Base-by-base conservation (phyloP, 257 asterid genomes). In the Plectranthus barbatus region DNA sequence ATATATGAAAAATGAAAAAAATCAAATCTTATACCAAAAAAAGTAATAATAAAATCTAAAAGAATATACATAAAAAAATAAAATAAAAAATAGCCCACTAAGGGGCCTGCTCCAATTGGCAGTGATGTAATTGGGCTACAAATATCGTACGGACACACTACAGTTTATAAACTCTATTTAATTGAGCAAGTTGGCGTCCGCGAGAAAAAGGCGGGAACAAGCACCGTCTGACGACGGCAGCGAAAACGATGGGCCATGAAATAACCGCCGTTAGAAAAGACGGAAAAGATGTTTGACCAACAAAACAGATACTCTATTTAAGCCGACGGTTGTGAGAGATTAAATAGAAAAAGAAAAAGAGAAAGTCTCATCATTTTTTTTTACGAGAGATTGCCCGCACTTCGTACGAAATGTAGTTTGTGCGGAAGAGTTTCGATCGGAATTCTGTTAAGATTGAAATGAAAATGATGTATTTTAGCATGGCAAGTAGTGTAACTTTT, bases 151-250 rank as follows among this genome's bases (percentile, higher is more conserved):
- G 42, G n/a, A n/a, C n/a, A n/a, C 42, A 42, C 31, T 8, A 46
- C 3, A 17, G 56, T 24, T 61, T 67, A 68, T 62, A 21, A 10
- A 69, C 48, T 62, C 14, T 24, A 56, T 37, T 74, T 68, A 41
- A 68, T 15, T 33, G 65, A 36, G 60, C 4, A 3, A 0, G 42
- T 56, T 67, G 62, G 77, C 52, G 72, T 72, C 72, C 81, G 55
- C 51, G 75, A 63, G 64, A 78, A 76, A 50, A 26, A 74, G 82
- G 77, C 79, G 77, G 80, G 75, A 74, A 24, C 50, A 29, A 44
- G 51, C 80, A 74, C 78, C 78, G 81, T 69, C 77, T 69, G 60
- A 63, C 77, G 79, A 76, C 83, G 83, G 82, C 79, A 48, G 56
- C 31, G 74, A 65, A 56, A 79, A 64, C 46, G 76, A 78, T 71